These are phyloP conservation scores for Beauveria australis DNA, from an alignment of 2,329 filamentous ascomycete genomes.

Conservation along the genomic window DNA sequence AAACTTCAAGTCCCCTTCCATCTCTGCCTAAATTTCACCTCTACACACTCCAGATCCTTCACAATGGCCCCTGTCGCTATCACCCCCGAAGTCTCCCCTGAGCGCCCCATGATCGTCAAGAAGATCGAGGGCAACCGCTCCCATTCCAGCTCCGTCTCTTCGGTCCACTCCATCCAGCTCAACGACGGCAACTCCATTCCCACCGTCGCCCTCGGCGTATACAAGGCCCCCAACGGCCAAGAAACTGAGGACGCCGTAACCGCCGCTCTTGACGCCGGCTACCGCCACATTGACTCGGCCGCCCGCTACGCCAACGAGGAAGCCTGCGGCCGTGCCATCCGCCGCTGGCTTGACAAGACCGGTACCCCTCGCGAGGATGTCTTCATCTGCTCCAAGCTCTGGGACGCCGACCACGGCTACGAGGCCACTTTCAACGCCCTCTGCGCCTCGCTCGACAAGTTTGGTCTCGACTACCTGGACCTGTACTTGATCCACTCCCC, in stretches of 20 bases:
- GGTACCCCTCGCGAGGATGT: constrained; percentile 58
- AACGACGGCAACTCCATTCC: constrained; percentile 67
- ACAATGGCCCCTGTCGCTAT: constrained; percentile 29
- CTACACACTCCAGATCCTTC: constrained; percentile 9
- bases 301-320: constrained; percentile 57
- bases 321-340: constrained; percentile 63
- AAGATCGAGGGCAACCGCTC: constrained; percentile 20
- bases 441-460: constrained; percentile 57
- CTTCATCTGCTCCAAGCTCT: constrained; percentile 60
- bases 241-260: constrained; percentile 55
- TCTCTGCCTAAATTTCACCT: not conserved
- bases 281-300: constrained; percentile 47
- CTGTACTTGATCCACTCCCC: constrained; percentile 58
- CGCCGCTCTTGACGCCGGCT: constrained; percentile 49
- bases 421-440: constrained; percentile 48
- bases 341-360: constrained; percentile 56
- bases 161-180: constrained; percentile 44
- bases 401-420: constrained; percentile 42
- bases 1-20: not conserved
- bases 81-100: constrained; percentile 25
- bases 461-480: constrained; percentile 64
- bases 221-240: constrained; percentile 37
- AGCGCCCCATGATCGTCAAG: constrained; percentile 22
- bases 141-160: constrained; percentile 20
- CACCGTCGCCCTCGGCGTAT: constrained; percentile 38